Evolutionary conservation across 2,329 filamentous ascomycete species (phyloP).

Genomic region (Nannizzia gypsea): DNA sequence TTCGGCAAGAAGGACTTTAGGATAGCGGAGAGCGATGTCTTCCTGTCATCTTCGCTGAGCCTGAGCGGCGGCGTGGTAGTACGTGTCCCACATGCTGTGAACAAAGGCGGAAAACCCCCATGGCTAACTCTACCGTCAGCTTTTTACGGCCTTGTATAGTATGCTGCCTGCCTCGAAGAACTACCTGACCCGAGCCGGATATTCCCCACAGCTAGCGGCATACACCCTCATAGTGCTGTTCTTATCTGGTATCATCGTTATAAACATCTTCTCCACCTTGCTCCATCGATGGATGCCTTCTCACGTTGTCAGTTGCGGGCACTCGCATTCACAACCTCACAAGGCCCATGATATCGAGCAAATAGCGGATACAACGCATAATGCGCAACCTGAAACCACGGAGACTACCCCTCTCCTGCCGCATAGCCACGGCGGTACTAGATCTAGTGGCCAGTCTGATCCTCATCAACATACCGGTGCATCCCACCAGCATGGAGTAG

Average conservation of each 20-base stretch:
- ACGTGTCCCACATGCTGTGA: slow-evolving; percentile 21
- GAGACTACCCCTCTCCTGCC: slow-evolving; percentile 9
- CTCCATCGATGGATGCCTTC: slow-evolving; percentile 39
- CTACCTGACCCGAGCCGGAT: slow-evolving; percentile 61
- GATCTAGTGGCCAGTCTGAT: not conserved
- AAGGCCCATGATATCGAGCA: slow-evolving; percentile 26
- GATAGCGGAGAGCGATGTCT: slow-evolving; percentile 79
- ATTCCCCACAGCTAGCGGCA: slow-evolving; percentile 53
- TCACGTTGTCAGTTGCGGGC: slow-evolving; percentile 39
- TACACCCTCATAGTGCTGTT: slow-evolving; percentile 38
- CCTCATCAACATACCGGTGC: not conserved
- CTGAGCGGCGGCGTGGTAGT: slow-evolving; percentile 96
- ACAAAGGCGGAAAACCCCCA: not conserved
- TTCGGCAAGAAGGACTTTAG: slow-evolving; percentile 66
- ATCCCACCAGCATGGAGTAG: not conserved
- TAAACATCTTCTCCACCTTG: slow-evolving; percentile 34
- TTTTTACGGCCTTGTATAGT: slow-evolving; percentile 83
- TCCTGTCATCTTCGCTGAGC: slow-evolving; percentile 78
- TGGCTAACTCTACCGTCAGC: slow-evolving; percentile 37
- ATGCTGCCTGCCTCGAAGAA: slow-evolving; percentile 80
- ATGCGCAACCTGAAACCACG: slow-evolving; percentile 13
- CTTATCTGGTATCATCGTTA: slow-evolving; percentile 36
- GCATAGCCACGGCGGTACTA: not conserved
- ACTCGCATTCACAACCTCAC: slow-evolving; percentile 30
- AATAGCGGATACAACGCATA: slow-evolving; percentile 17